Base-by-base conservation (phyloP, 2,329 filamentous ascomycete genomes). In the Fusarium tjaetaba region DNA sequence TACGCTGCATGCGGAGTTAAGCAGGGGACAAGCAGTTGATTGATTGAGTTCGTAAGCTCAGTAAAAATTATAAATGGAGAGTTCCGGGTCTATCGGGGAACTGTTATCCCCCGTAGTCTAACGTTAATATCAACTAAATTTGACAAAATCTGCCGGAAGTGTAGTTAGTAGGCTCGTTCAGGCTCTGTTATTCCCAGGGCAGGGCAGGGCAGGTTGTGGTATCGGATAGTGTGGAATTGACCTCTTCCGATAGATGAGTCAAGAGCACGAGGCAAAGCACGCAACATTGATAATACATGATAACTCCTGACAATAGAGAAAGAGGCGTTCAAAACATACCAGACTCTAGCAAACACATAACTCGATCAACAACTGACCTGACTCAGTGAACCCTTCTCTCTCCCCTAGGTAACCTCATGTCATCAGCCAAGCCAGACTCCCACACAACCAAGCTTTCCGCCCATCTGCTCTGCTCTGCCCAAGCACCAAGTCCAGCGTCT, bases 361-460 rank as follows among this genome's bases (percentile, higher is more conserved):
- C 20, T 39, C 18, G 22, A 39, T 41, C 34, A 39, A 28, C 36
- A 41, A 14, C 22, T 56, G 15, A n/a, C 18, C 42, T 69, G 62
- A 52, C 49, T 56, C 49, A 16, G 41, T 36, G 20, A 28, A 24
- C n/a, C 22, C 13, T 41, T 28, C 16, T 5, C 38, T 48, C 32
- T 53, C 13, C 18, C 16, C 36, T 38, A 20, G 32, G 32, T 52
- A 52, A 36, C 49, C 49, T 52, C 57, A 51, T 71, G 63, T 56
- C 69, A 65, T 72, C 51, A 59, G 75, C 75, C 75, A 77, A 77
- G 75, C 60, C 69, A 59, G 62, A 67, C 60, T 60, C 51, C 71
- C 64, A 71, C 74, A 69, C 73, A 62, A 76, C 69, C 75, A 71
- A 79, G 77, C 76, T 77, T 77, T 79, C 75, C 75, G 69, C 70